A percentile compares a stretch with the other conserved stretches of the same genome.
Conservation (phyloP, 2,329 filamentous ascomycete genomes). For the Sphaceloma murrayae region DNA sequence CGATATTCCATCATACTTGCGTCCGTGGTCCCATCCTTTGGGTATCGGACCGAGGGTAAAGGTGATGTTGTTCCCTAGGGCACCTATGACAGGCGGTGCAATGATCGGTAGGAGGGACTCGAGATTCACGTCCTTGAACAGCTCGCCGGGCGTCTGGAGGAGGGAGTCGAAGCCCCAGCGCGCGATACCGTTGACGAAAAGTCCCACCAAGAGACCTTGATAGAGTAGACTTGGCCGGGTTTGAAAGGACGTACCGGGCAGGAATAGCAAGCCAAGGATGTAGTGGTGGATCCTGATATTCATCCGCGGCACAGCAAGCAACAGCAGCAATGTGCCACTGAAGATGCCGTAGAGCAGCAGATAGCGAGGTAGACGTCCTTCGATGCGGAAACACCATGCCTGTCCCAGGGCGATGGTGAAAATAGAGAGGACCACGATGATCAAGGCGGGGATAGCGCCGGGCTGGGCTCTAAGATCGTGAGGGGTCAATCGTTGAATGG, state of each 20-base stretch:
- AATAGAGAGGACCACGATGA: slow-evolving; percentile 65
- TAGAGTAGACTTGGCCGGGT: slow-evolving; percentile 77
- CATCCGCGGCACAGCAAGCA: slow-evolving; percentile 63
- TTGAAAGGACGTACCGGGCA: slow-evolving; percentile 82
- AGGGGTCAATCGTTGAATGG: slow-evolving; percentile 80
- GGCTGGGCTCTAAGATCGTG: slow-evolving; percentile 85
- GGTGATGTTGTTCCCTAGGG: slow-evolving; percentile 46
- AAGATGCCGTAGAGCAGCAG: slow-evolving; percentile 69
- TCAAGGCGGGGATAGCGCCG: slow-evolving; percentile 72
- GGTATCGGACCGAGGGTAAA: slow-evolving; percentile 46
- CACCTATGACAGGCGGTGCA: slow-evolving; percentile 34
- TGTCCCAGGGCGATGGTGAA: slow-evolving; percentile 61
- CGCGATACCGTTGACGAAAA: slow-evolving; percentile 90
- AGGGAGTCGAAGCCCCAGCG: slow-evolving; percentile 89
- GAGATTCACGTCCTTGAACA: slow-evolving; percentile 48
- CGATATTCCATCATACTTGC: slow-evolving; percentile 60
- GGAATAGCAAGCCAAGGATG: slow-evolving; percentile 73
- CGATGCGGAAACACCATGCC: slow-evolving; percentile 75
- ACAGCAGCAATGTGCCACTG: slow-evolving; percentile 54
- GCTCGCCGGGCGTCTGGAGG: slow-evolving; percentile 65
- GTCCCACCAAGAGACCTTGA: slow-evolving; percentile 77
- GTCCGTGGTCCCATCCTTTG: slow-evolving; percentile 33
- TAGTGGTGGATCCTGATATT: slow-evolving; percentile 91
- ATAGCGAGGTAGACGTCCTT: slow-evolving; percentile 69
- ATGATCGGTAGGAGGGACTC: slow-evolving; percentile 51